Percentiles rank a stretch among this genome's conserved stretches.
Evolutionary conservation across 2,329 filamentous ascomycete genomes (phyloP).

Genomic region (Penicillium brevicompactum): DNA sequence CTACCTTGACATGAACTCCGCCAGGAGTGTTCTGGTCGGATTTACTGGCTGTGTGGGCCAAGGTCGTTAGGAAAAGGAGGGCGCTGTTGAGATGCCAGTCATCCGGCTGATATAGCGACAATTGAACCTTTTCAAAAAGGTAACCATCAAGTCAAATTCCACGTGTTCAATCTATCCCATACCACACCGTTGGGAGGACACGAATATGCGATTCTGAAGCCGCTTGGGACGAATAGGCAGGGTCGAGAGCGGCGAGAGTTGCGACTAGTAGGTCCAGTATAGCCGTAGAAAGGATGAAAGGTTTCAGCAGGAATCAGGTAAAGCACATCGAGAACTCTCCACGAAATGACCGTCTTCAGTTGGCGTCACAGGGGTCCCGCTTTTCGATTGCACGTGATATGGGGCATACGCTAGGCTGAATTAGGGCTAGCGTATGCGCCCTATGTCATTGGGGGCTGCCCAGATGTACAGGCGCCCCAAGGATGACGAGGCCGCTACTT

Average conservation of each 20-base stretch:
- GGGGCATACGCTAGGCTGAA: background rate
- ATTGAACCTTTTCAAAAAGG: background rate
- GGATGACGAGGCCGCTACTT: background rate
- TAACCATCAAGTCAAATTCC: conserved; percentile 5
- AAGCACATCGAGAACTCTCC: background rate
- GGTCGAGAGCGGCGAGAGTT: background rate
- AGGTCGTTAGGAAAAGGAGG: conserved; percentile 12
- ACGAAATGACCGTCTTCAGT: conserved; percentile 3
- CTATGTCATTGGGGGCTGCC: background rate
- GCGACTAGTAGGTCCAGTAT: background rate
- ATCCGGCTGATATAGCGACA: conserved; percentile 9
- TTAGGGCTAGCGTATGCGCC: background rate
- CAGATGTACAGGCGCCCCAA: background rate
- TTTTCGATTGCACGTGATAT: conserved; percentile 2
- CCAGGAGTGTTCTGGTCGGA: conserved; percentile 5
- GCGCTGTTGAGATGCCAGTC: conserved; percentile 2
- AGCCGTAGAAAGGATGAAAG: background rate
- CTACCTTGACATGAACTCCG: conserved; percentile 11
- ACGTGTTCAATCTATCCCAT: conserved; percentile 5
- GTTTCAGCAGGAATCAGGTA: background rate
- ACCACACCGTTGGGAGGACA: background rate
- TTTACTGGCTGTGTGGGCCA: conserved; percentile 4
- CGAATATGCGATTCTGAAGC: background rate
- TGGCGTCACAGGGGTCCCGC: conserved; percentile 8
- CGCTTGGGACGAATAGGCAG: background rate